Evolutionary conservation across 306 rosid genomes (phyloP), one percentile per base, ranked within the genome.

Genomic region (Trifolium pratense): DNA sequence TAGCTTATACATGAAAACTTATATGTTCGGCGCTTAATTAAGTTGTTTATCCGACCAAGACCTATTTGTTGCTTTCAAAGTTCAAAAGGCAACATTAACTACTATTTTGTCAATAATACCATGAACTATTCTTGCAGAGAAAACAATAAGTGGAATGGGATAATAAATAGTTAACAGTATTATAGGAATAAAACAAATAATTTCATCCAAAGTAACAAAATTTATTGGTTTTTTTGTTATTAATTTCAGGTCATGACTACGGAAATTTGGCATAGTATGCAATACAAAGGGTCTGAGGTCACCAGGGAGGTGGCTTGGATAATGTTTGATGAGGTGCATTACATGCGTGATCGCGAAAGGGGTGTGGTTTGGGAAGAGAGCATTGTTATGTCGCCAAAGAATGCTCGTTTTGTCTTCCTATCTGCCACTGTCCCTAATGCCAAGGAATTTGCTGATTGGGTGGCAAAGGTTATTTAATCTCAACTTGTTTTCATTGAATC

Each of bases 361-460:
- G 99, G 99, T 9, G 99, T 94, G 10, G 99, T 94, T 9, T 94
- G 99, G 97, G 99, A 94, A 73, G 99, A 94, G 81, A 91, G 99
- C 87, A 94, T 94, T 83, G 95, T 94, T 72, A 86, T 94, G 96
- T 88, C 99, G 12, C 96, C 97, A 17, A 94, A 91, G 86, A 89
- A 91, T 75, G 83, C 96, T 36, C 90, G 95, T 46, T 89, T 94
- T 68, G 99, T 88, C 23, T 94, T 94, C 87, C 90, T 94, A 7
- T 94, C 97, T 5, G 99, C 99, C 66, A 94, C 97, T 0, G 96
- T 94, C 42, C 97, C 99, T 31, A 94, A 94, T 87, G 96, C 98
- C 1, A 91, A 85, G 68, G 98, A 94, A 66, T 94, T 94, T 79
- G 89, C 97, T 6, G 92, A 91, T 82, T 94, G 98, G 98, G 96